A percentile compares a stretch with the other conserved stretches of the same genome.
These are phyloP conservation scores for Chalciporus pseudorubinellus DNA, from an alignment of 768 basidiomycete species.

Conservation along the genomic window DNA sequence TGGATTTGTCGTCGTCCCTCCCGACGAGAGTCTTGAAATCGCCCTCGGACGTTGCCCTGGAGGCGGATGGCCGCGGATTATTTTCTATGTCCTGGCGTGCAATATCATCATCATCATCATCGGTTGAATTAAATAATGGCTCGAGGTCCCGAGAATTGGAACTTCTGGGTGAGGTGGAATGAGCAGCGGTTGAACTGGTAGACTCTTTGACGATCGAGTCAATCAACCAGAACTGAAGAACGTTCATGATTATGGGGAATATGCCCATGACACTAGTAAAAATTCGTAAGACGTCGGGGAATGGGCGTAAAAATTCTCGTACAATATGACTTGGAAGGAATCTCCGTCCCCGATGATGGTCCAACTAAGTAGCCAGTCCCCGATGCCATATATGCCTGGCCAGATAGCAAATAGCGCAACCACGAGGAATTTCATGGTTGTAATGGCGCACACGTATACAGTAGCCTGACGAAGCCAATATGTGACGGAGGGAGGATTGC, in stretches of 20 bases:
- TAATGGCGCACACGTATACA: conserved; percentile 78
- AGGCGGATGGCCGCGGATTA: conserved; percentile 34
- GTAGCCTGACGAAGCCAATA: conserved; percentile 78
- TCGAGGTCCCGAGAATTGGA: conserved; percentile 48
- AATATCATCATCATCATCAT: conserved; percentile 46
- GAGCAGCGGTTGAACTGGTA: conserved; percentile 37
- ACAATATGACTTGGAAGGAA: conserved; percentile 78
- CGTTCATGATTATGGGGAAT: conserved; percentile 86
- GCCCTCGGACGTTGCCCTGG: conserved; percentile 34
- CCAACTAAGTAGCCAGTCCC: conserved; percentile 88
- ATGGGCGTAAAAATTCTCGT: conserved; percentile 30
- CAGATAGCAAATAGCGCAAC: conserved; percentile 68
- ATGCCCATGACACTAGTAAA: conserved; percentile 79
- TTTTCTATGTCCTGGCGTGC: conserved; percentile 46
- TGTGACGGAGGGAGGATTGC: conserved; percentile 69
- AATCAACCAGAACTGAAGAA: conserved; percentile 93
- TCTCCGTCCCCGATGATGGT: conserved; percentile 60
- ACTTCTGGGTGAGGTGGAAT: conserved; percentile 37
- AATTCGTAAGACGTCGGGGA: conserved; percentile 5
- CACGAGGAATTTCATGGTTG: conserved; percentile 91
- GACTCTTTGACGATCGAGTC: conserved; percentile 89
- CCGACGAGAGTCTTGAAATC: conserved; percentile 20
- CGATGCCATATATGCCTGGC: conserved; percentile 68
- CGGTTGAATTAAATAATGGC: conserved; percentile 61
- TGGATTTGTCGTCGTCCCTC: conserved; percentile 15